These are phyloP conservation scores for Sequoiadendron giganteum DNA, from an alignment of 75 land plant species.

Conservation along the genomic window DNA sequence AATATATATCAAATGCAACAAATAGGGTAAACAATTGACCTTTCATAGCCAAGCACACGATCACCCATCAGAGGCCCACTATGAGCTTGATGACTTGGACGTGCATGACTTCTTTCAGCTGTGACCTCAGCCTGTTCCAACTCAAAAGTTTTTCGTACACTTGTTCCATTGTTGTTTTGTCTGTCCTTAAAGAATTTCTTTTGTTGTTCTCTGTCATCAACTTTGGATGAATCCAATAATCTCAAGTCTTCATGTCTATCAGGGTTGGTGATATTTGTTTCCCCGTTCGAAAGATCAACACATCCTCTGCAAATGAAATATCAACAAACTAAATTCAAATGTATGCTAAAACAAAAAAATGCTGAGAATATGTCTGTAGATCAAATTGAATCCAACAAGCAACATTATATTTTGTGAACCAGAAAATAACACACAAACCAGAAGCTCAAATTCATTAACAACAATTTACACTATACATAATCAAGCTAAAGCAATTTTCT, in stretches of 20 bases:
- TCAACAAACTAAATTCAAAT: background rate
- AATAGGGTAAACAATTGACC: background rate
- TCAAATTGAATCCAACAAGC: background rate
- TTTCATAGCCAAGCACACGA: constrained; percentile 13
- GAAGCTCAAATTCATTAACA: background rate
- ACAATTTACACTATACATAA: background rate
- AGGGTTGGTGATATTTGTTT: background rate
- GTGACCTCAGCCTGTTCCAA: background rate
- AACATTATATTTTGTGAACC: background rate
- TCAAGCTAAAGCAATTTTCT: constrained; percentile 1
- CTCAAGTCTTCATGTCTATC: background rate
- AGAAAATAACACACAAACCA: background rate
- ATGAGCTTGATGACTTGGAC: constrained; percentile 21
- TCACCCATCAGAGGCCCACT: constrained; percentile 58
- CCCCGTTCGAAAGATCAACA: background rate
- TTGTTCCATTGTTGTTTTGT: constrained; percentile 11
- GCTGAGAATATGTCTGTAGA: background rate
- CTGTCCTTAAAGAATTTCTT: background rate
- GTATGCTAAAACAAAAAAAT: background rate
- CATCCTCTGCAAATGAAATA: background rate
- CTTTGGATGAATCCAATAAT: constrained; percentile 1
- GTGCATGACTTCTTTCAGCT: constrained; percentile 1
- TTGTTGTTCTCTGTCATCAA: constrained; percentile 2
- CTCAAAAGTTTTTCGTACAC: background rate
- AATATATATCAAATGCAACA: background rate